A percentile compares a stretch with the other conserved stretches of the same genome.
Conservation (phyloP, 345 rosid species). For the Cardamine chenopodiifolia region DNA sequence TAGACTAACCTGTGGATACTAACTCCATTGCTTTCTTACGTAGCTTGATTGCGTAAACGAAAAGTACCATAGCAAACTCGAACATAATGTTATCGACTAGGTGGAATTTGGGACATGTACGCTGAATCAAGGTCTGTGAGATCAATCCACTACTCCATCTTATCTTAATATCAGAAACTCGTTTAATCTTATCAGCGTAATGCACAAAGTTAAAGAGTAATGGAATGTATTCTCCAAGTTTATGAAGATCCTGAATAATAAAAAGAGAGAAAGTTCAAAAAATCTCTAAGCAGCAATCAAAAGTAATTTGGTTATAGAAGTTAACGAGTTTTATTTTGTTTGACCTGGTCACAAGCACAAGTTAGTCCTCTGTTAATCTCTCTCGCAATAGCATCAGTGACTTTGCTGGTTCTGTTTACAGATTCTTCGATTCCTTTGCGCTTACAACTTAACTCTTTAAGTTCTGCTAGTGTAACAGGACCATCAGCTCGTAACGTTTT, state of each 20-base stretch:
- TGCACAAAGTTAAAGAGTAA: conserved; percentile 62
- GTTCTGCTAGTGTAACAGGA: conserved; percentile 59
- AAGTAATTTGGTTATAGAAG: not conserved
- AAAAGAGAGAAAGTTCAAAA: not conserved
- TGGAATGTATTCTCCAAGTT: conserved; percentile 67
- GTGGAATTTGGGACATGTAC: conserved; percentile 57
- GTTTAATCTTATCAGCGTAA: conserved; percentile 46
- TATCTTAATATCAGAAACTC: conserved; percentile 62
- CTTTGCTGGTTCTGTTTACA: conserved; percentile 58
- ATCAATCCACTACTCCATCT: conserved; percentile 70
- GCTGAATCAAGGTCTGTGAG: conserved; percentile 55
- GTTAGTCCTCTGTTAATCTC: conserved; percentile 73
- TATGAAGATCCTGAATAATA: conserved; percentile 59
- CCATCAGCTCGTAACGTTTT: conserved; percentile 52
- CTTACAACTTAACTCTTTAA: conserved; percentile 64
- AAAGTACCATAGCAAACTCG: conserved; percentile 69
- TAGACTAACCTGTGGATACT: conserved; percentile 52
- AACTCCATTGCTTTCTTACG: conserved; percentile 72
- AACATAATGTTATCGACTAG: conserved; percentile 62
- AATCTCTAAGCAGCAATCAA: not conserved
- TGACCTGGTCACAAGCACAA: conserved; percentile 60
- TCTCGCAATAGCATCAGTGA: conserved; percentile 67
- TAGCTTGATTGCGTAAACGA: conserved; percentile 61
- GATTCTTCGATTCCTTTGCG: conserved; percentile 68
- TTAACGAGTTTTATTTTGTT: not conserved